Conservation (phyloP, 331 rosid species). For the Malus hybrid region DNA sequence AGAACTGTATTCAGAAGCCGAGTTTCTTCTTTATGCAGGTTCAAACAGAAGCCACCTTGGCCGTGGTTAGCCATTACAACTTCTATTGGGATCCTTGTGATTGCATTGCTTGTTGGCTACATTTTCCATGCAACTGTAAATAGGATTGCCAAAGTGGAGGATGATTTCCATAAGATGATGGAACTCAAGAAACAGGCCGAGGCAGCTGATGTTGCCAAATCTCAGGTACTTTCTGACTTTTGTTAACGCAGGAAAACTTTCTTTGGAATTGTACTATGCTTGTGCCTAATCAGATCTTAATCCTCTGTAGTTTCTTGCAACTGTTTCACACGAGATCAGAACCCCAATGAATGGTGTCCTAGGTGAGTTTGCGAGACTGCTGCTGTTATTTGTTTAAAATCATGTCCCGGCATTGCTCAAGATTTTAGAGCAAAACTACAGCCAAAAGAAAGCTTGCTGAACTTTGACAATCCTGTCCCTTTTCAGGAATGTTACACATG, state of each 20-base stretch:
- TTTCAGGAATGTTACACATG: slow-evolving; percentile 91
- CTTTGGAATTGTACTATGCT: slow-evolving; percentile 6
- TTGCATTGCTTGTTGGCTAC: slow-evolving; percentile 74
- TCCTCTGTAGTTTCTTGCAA: slow-evolving; percentile 79
- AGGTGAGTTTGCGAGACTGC: slow-evolving; percentile 45
- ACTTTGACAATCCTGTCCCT: slow-evolving; percentile 20
- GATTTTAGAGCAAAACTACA: not conserved
- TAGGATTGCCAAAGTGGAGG: slow-evolving; percentile 86
- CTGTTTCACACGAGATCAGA: slow-evolving; percentile 97
- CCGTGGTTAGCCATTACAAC: slow-evolving; percentile 74
- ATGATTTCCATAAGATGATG: slow-evolving; percentile 61
- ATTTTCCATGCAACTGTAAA: slow-evolving; percentile 78
- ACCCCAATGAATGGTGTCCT: slow-evolving; percentile 99
- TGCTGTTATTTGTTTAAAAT: not conserved
- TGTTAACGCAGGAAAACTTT: not conserved
- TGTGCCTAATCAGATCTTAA: slow-evolving; percentile 16
- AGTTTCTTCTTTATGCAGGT: slow-evolving; percentile 48
- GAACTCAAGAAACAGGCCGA: slow-evolving; percentile 82
- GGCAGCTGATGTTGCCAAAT: slow-evolving; percentile 94
- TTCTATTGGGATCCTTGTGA: slow-evolving; percentile 66
- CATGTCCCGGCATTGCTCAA: not conserved
- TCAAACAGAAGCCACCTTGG: slow-evolving; percentile 88
- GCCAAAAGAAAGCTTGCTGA: slow-evolving; percentile 5
- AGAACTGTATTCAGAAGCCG: slow-evolving; percentile 1
- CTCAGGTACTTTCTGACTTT: slow-evolving; percentile 53